Evolutionary conservation across 495 filamentous ascomycete genomes (phyloP), one percentile per base, ranked within the genome.

Genomic region (Beverwykella pulmonaria): DNA sequence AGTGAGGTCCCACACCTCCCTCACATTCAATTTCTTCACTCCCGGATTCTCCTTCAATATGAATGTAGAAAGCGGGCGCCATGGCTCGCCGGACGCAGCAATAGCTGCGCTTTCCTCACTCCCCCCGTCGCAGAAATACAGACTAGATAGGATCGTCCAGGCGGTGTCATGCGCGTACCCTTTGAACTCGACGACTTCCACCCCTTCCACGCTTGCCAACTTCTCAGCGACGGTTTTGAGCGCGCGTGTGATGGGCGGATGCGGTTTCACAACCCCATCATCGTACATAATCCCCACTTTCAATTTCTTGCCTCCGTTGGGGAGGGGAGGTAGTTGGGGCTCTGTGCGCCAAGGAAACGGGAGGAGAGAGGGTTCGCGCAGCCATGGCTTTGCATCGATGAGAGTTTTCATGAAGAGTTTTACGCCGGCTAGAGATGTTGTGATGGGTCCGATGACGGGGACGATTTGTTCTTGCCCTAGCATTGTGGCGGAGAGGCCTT

Each of bases 231-330:
- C 79, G 32, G 83, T 74, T 46, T 80, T 74, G 23, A 92, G 73
- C 9, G 85, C 89, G 7, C 87, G 78, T 0, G 77, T 76, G 0
- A 92, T 77, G 0, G 90, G 90, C 2, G 90, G 90, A 70, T 92
- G 89, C 3, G 88, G 88, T 48, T 79, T 82, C 26, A 90, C 86
- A 23, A 87, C 76, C 34, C 85, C 87, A 71, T 93, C 90, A 75
- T 88, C 78, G 83, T 85, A 87, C 62, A 92, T 78, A 22, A 93
- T 83, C 2, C 77, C 90, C 26, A 93, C 73, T 53, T 86, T 89
- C 41, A 92, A 75, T 46, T 27, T 53, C 60, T 69, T 69, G 22
- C n/a, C 17, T 17, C 65, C 65, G 15, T 2, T 10, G 19, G 52
- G 15, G 2, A 36, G 5, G 7, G 23, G 20, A 0, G 53, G 53